These are phyloP conservation scores for Paraphaeosphaeria sporulosa DNA, from an alignment of 2,329 filamentous ascomycete species.

Conservation along the genomic window DNA sequence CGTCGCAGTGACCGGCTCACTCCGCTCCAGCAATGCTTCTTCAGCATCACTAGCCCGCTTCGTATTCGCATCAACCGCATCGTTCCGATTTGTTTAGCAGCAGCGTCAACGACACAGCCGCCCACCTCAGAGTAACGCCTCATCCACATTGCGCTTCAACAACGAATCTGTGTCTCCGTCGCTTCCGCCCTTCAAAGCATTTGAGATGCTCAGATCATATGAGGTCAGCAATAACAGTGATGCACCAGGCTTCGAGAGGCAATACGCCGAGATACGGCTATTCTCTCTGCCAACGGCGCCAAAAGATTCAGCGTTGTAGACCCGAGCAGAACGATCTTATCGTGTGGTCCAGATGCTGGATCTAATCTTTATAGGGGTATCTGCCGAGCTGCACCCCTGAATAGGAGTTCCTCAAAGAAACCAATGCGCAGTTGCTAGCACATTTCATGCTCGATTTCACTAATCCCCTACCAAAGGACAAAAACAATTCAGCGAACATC, in stretches of 20 bases:
- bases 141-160: neutral
- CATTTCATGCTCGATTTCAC: neutral
- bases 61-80: conserved; percentile 2
- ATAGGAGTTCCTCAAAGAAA: neutral
- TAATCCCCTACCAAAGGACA: neutral
- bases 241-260: neutral
- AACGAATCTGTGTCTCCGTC: neutral
- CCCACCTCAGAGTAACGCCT: neutral
- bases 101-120: neutral
- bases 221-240: neutral
- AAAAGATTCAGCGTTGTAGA: neutral
- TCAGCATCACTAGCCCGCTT: neutral
- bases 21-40: conserved; percentile 5
- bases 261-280: neutral
- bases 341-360: neutral
- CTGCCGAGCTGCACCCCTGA: conserved; percentile 5
- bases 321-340: neutral
- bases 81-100: conserved; percentile 1
- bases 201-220: neutral
- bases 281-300: neutral
- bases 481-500: neutral
- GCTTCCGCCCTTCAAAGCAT: neutral
- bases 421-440: neutral
- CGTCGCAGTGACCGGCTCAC: neutral
- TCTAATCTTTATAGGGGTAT: conserved; percentile 4